phyloP scores from a whole-genome alignment of 306 rosid species.

The Prunus persica region DNA sequence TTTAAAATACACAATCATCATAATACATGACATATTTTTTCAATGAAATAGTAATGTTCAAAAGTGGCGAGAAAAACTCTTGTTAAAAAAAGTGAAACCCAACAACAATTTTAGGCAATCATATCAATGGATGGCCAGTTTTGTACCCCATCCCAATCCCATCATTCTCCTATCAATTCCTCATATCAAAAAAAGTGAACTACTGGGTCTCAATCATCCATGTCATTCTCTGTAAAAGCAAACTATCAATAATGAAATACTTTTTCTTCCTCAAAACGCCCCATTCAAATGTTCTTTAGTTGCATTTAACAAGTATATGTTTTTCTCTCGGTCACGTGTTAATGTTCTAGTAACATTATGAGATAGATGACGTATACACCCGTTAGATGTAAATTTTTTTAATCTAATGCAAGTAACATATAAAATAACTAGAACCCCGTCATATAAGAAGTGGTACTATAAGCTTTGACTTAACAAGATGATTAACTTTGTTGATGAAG shows the following conservation, averaged over 20 bases:
- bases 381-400: too few relatives aligned
- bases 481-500: too few relatives aligned
- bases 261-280: background rate
- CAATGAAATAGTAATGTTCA: background rate
- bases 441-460: too few relatives aligned
- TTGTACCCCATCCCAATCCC: constrained; percentile 61
- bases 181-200: constrained; percentile 22
- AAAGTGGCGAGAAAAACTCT: background rate
- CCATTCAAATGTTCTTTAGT: background rate
- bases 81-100: constrained; percentile 22
- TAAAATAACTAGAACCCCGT: too few relatives aligned
- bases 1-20: background rate
- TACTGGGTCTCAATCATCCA: constrained; percentile 48
- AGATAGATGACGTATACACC: too few relatives aligned
- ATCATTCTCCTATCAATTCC: constrained; percentile 56
- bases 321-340: too few relatives aligned
- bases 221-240: constrained; percentile 29
- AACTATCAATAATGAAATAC: background rate
- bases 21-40: background rate
- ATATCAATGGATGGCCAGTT: constrained; percentile 40
- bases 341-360: too few relatives aligned
- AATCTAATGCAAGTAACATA: too few relatives aligned
- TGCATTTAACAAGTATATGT: too few relatives aligned
- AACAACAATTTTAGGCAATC: constrained; percentile 40
- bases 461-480: too few relatives aligned